Base-by-base conservation (phyloP, 2,329 filamentous ascomycete genomes). In the Fusarium sp. region DNA sequence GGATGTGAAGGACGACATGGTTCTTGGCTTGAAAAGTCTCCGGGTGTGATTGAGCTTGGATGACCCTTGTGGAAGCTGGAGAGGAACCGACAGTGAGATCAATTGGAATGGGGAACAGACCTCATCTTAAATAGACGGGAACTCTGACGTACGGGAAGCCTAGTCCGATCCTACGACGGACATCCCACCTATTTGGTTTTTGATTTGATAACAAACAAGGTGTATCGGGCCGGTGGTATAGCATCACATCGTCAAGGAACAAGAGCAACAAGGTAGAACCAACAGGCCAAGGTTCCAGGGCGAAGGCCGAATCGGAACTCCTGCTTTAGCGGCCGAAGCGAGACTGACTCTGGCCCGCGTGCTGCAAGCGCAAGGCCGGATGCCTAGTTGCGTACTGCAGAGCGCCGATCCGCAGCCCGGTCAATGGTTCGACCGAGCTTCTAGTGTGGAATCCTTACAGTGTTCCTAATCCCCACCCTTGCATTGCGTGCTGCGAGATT, bases 181-280 rank as follows among this genome's bases (percentile, higher is more conserved):
- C 14, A 73, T 62, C 42, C 60, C 63, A 68, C 67, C 29, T 6
- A 42, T 58, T 74, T 74, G 22, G 69, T 61, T 45, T 71, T 72
- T 74, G 59, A 69, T 72, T 72, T 74, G 65, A 60, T 36, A 74
- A 68, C 25, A 58, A 20, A 68, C 25, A 54, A 20, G 64, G n/a
- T 45, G 33, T 45, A 66, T 63, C 25, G 42, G 50, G 29, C 58
- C 31, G 36, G 47, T 20, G 29, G 27, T 67, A 45, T 63, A 56
- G 56, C 25, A 45, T 45, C 13, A 3, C 59, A 71, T 60, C 59
- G 50, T 38, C 33, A 52, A 40, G 35, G 67, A 57, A 42, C 52
- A 16, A 13, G 20, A 29, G 42, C 31, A 59, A 35, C 33, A 57
- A 52, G 25, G 47, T 68, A 27, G 36, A 42, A 22, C 40, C 20